Evolutionary conservation across 768 basidiomycete genomes (phyloP), one percentile per base, ranked within the genome.

Genomic region (Hypsizygus marmoreus): DNA sequence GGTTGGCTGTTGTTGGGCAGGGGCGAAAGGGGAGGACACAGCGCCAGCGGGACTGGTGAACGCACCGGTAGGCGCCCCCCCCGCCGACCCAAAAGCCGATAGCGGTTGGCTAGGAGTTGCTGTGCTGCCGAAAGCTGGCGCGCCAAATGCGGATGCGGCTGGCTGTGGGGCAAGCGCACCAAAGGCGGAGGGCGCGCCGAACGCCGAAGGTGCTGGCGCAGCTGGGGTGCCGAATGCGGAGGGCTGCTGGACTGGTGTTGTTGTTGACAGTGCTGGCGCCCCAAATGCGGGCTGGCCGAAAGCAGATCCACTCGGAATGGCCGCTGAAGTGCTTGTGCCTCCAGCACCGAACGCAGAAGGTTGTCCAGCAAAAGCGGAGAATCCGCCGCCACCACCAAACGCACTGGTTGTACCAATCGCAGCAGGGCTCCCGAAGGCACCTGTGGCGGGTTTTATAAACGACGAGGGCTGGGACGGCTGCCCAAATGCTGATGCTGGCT

Each of bases 301-400:
- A 4, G 53, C 58, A 8, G 64, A 60, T 14, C 34, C 45, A 4
- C 43, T 64, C 19, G 69, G 65, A n/a, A 61, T 61, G 1, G 68
- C 61, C 9, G 65, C 49, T 2, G 69, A 47, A 7, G 62, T 48
- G n/a, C 33, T 54, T 14, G 52, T 53, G 4, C 63, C 52, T 16
- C 63, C 46, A 4, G 62, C 26, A 16, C 69, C 64, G 54, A 82
- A 81, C 14, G 72, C 58, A 13, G 78, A 61, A 0, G 75, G 69
- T 33, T 74, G 69, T 4, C 69, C 65, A n/a, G 76, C 66, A 55
- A 82, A 82, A 4, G 77, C 72, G 24, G 77, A 74, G 49, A 80
- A 81, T 3, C 67, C 76, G 12, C 75, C 68, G 2, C 74, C 68
- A 12, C 61, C 60, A 1, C 61, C 72, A 33, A 72, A 65, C 0